Base-by-base conservation (phyloP, 2,329 filamentous ascomycete species). In the Xylariaceae sp. region DNA sequence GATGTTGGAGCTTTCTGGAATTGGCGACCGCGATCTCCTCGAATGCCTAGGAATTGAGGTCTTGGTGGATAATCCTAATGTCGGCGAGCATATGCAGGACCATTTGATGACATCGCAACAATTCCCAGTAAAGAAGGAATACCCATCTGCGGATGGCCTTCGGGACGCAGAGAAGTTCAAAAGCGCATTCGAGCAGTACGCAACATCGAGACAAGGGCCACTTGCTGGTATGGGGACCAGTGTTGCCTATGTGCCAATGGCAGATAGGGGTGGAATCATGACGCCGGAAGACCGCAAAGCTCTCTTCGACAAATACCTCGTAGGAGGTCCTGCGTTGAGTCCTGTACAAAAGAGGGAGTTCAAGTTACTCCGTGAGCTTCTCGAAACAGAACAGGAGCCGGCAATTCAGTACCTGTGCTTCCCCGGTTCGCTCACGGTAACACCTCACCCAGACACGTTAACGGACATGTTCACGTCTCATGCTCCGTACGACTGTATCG, bases 401-500 rank as follows among this genome's bases (percentile, higher is more conserved):
- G 55, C 59, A 8, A 58, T 58, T 45, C 61, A 66, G 29, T 68
- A 67, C 45, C 54, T 69, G 25, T 57, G 63, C 3, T 64, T 65
- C 56, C 66, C 57, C 2, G 55, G 55, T 5, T 64, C 67, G 39
- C 54, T 65, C 44, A 47, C 58, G 5, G 48, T 55, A 22, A 56
- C 44, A 16, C 52, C 61, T 38, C 57, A 61, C 7, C 57, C 60
- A 19, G 59, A 57, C 48, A 58, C 50, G 5, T 44, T 63, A 49
- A 56, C 54, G 7, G 60, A 63, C 22, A 53, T 52, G 4, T 55
- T 56, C 42, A 45, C 48, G 3, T 52, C 52, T 2, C 59, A 61
- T 22, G 58, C 55, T 2, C 65, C 67, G 3, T 64, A 70, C 46
- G 75, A 82, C 54, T 79, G 76, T 58, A 69, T 80, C 40, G 75